Evolutionary conservation across 495 filamentous ascomycete species (phyloP).

Genomic region (Lophiotrema nucula): DNA sequence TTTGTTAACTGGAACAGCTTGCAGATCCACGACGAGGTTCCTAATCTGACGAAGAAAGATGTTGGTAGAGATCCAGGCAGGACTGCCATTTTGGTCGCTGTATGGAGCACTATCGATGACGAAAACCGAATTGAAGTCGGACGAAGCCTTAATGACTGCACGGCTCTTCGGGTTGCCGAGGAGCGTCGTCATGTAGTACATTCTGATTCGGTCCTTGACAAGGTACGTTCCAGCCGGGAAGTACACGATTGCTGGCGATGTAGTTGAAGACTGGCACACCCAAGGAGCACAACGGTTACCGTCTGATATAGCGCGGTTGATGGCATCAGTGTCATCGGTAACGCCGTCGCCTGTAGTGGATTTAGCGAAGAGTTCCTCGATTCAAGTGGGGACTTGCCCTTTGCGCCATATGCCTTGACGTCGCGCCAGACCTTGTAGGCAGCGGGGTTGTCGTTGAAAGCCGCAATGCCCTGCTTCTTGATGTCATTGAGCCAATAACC

Average conservation of each 20-base stretch:
- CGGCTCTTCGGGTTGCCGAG: slow-evolving; percentile 42
- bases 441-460: slow-evolving; percentile 35
- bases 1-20: slow-evolving; percentile 21
- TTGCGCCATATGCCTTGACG: slow-evolving; percentile 61
- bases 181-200: slow-evolving; percentile 45
- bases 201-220: slow-evolving; percentile 31
- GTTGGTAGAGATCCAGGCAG: slow-evolving; percentile 37
- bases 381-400: slow-evolving; percentile 24
- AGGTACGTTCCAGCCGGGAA: slow-evolving; percentile 42
- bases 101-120: slow-evolving; percentile 46
- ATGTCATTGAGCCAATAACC: slow-evolving; percentile 33
- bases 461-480: slow-evolving; percentile 31
- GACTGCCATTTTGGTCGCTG: slow-evolving; percentile 36
- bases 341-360: slow-evolving; percentile 61
- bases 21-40: slow-evolving; percentile 46
- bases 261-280: slow-evolving; percentile 79
- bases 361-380: slow-evolving; percentile 1
- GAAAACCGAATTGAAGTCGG: slow-evolving; percentile 39
- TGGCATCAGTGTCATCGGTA: slow-evolving; percentile 85
- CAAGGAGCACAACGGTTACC: slow-evolving; percentile 68
- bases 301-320: slow-evolving; percentile 77
- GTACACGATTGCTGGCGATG: slow-evolving; percentile 48
- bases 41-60: slow-evolving; percentile 49
- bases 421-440: slow-evolving; percentile 80
- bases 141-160: slow-evolving; percentile 42